phyloP scores from a whole-genome alignment of 1,284 basidiomycete species.

The Moesziomyces parantarcticus region DNA sequence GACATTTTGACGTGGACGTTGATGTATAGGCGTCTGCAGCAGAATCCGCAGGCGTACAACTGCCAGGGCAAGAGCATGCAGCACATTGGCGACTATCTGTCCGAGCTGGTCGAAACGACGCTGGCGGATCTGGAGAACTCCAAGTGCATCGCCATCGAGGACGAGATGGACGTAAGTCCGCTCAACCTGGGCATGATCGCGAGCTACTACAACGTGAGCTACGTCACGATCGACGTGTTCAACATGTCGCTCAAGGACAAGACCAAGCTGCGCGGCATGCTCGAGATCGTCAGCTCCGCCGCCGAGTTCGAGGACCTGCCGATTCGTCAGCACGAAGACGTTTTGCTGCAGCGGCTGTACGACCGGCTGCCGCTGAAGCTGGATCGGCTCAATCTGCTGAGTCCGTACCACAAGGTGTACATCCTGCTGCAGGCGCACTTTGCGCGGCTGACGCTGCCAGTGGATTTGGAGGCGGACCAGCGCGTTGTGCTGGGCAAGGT shows the following conservation, averaged over 20 bases:
- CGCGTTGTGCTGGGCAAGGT: conserved; percentile 86
- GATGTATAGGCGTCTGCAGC: conserved; percentile 95
- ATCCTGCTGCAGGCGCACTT: conserved; percentile 96
- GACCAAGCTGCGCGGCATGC: conserved; percentile 95
- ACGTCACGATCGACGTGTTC: conserved; percentile 96
- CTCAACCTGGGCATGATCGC: conserved; percentile 63
- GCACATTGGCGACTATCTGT: conserved; percentile 72
- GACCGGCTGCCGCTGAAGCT: conserved; percentile 98
- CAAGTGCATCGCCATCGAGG: conserved; percentile 91
- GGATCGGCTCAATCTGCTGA: conserved; percentile 82
- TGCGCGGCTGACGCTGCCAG: conserved; percentile 86
- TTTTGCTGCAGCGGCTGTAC: conserved; percentile 77
- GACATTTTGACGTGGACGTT: conserved; percentile 94
- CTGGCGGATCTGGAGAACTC: conserved; percentile 89
- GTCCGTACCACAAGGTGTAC: conserved; percentile 98
- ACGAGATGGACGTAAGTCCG: conserved; percentile 71
- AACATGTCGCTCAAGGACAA: conserved; percentile 92
- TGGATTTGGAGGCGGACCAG: conserved; percentile 93
- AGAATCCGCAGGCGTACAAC: conserved; percentile 74
- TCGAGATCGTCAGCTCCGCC: conserved; percentile 95
- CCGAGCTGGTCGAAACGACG: conserved; percentile 93
- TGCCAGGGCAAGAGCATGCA: conserved; percentile 62
- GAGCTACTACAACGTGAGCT: conserved; percentile 77
- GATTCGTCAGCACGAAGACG: conserved; percentile 77
- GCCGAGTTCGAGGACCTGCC: conserved; percentile 90